Evolutionary conservation across 768 basidiomycete species (phyloP).

Genomic region (Crassisporium funariophilum): DNA sequence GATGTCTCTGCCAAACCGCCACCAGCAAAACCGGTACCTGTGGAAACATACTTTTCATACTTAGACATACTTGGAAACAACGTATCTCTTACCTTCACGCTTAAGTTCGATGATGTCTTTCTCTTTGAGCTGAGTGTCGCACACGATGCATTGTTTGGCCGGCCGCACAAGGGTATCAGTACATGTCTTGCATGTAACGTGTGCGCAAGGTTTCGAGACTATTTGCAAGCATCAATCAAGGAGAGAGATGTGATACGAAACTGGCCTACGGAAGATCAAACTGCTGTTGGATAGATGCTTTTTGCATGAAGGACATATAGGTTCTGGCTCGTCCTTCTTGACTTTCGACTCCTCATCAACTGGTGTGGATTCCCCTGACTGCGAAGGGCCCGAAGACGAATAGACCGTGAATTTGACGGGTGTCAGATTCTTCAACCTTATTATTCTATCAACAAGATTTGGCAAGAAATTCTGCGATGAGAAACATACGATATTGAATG

Average conservation of each 20-base stretch:
- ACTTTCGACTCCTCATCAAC: conserved; percentile 40
- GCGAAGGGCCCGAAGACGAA: conserved; percentile 31
- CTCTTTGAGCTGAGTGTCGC: conserved; percentile 66
- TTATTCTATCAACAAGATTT: conserved; percentile 2
- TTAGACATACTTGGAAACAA: not conserved
- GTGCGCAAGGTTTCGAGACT: conserved; percentile 70
- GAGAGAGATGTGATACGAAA: not conserved
- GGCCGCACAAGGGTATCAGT: conserved; percentile 83
- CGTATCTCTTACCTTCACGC: conserved; percentile 71
- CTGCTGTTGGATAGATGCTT: conserved; percentile 79
- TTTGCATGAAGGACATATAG: conserved; percentile 90
- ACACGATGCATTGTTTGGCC: conserved; percentile 82
- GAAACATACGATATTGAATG: conserved; percentile 75
- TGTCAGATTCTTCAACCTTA: conserved; percentile 79
- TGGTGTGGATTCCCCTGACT: conserved; percentile 40
- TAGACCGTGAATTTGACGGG: conserved; percentile 78
- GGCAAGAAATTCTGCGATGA: conserved; percentile 4
- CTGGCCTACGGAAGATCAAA: conserved; percentile 61
- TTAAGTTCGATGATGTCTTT: conserved; percentile 82
- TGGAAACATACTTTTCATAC: conserved; percentile 2
- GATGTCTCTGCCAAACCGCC: conserved; percentile 93
- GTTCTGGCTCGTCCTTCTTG: conserved; percentile 56
- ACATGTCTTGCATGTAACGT: conserved; percentile 92
- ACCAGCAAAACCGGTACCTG: conserved; percentile 92
- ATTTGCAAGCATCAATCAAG: not conserved